Conservation (phyloP, 2,329 filamentous ascomycete genomes). For the Volutella citrinella region DNA sequence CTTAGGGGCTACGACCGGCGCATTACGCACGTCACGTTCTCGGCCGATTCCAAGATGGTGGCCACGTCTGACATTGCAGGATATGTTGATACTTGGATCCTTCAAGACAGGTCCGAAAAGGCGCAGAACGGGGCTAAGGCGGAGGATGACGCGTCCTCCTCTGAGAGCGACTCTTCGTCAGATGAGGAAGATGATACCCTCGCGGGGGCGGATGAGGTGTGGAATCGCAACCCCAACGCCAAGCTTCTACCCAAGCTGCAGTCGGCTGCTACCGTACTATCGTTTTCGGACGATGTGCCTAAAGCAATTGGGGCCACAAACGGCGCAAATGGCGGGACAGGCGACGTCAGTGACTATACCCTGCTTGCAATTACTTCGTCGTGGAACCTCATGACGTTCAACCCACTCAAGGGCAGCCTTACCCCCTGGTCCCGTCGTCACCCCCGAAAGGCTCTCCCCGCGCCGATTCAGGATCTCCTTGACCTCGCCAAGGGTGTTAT, state of each 20-base stretch:
- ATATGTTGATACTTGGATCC: constrained; percentile 81
- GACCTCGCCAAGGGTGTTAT: constrained; percentile 81
- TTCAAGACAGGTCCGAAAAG: constrained; percentile 45
- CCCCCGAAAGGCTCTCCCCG: constrained; percentile 69
- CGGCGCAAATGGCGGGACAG: constrained; percentile 22
- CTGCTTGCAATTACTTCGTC: constrained; percentile 53
- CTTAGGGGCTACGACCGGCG: constrained; percentile 74
- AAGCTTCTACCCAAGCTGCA: constrained; percentile 67
- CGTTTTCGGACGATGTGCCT: constrained; percentile 58
- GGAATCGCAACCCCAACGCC: constrained; percentile 71
- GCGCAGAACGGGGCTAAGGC: constrained; percentile 30
- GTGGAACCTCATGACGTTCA: constrained; percentile 72
- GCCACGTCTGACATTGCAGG: constrained; percentile 80
- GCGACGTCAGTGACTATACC: constrained; percentile 43
- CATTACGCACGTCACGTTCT: constrained; percentile 74
- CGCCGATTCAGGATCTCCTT: constrained; percentile 68
- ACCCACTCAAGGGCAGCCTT: constrained; percentile 72
- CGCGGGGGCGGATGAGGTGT: constrained; percentile 49
- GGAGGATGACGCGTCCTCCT: constrained; percentile 32
- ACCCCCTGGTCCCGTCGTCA: constrained; percentile 87
- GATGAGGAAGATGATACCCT: constrained; percentile 44
- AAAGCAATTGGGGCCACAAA: constrained; percentile 20
- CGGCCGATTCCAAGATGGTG: constrained; percentile 74
- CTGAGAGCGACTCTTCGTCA: constrained; percentile 39
- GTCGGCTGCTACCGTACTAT: constrained; percentile 62